Evolutionary conservation across 257 asterid species (phyloP).

Genomic region (Nemophila menziesii): DNA sequence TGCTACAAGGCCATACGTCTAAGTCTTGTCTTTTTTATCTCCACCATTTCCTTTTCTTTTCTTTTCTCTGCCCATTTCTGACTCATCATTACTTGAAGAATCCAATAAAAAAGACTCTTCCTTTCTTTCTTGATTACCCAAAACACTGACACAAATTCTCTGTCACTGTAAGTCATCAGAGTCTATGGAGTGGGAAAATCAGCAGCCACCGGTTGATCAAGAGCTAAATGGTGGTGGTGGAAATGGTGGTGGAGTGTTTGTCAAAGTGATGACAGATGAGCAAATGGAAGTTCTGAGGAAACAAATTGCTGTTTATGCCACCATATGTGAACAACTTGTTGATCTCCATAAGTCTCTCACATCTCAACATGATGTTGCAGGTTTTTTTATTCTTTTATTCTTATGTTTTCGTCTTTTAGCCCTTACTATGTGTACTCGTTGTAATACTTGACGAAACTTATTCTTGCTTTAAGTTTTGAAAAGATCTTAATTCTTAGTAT

Average conservation of each 20-base stretch:
- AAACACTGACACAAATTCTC: not conserved
- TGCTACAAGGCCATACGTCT: not conserved
- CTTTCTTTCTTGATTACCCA: no score
- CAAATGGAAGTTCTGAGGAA: conserved; percentile 80
- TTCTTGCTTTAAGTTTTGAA: no score
- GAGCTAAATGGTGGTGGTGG: conserved; percentile 19
- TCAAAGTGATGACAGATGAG: conserved; percentile 83
- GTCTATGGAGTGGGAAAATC: conserved; percentile 24
- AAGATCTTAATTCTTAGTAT: no score
- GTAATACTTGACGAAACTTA: not conserved
- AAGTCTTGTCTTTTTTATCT: not conserved
- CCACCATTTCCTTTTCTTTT: conserved; percentile 1
- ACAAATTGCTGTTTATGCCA: conserved; percentile 78
- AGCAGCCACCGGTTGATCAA: conserved; percentile 23
- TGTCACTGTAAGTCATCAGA: not conserved
- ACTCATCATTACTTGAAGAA: not conserved
- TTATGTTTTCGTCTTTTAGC: not conserved
- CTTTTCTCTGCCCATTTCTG: not conserved
- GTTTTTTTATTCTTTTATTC: conserved; percentile 6
- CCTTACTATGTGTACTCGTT: not conserved
- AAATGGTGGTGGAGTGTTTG: conserved; percentile 34
- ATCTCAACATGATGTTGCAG: conserved; percentile 47
- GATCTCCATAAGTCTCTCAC: conserved; percentile 58
- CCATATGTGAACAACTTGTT: conserved; percentile 74
- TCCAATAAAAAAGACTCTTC: no score